phyloP scores from a whole-genome alignment of 2,329 filamentous ascomycete species.

The Trichophyton schoenleinii region DNA sequence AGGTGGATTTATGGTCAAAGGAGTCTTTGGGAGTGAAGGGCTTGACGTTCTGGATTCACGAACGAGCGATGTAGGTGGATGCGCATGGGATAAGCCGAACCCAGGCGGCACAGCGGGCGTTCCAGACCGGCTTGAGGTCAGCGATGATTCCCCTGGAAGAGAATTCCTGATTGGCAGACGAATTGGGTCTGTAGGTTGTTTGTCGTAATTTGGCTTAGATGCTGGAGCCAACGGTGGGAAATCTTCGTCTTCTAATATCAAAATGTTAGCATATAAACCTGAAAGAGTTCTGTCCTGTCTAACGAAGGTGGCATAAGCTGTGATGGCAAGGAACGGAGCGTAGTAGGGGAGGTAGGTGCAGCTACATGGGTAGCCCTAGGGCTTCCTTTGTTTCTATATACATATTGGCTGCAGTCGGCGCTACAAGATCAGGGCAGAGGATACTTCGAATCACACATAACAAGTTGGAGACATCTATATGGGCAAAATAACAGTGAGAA shows the following conservation, averaged over 20 bases:
- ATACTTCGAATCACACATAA: slow-evolving; percentile 11
- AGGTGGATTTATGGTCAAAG: slow-evolving; percentile 11
- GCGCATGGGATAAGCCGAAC: slow-evolving; percentile 30
- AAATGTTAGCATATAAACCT: slow-evolving; percentile 18
- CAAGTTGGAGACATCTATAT: slow-evolving; percentile 25
- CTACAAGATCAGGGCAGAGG: slow-evolving; percentile 16
- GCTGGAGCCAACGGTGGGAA: slow-evolving; percentile 34
- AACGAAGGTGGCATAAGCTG: not conserved
- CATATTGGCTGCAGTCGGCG: slow-evolving; percentile 9
- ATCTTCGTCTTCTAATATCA: slow-evolving; percentile 29
- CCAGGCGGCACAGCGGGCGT: slow-evolving; percentile 32
- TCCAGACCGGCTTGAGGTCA: slow-evolving; percentile 20
- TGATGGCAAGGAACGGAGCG: not conserved
- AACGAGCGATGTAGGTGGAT: slow-evolving; percentile 25
- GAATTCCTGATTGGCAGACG: slow-evolving; percentile 26
- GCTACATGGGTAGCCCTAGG: slow-evolving; percentile 12
- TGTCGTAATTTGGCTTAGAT: slow-evolving; percentile 25
- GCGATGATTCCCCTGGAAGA: slow-evolving; percentile 20
- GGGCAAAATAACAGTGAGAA: slow-evolving; percentile 34
- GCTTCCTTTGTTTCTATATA: slow-evolving; percentile 7
- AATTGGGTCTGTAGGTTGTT: slow-evolving; percentile 20
- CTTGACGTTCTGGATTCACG: slow-evolving; percentile 19
- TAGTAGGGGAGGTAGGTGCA: slow-evolving; percentile 2
- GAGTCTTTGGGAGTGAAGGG: slow-evolving; percentile 6
- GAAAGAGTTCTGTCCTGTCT: slow-evolving; percentile 4